phyloP scores from a whole-genome alignment of 192 early-diverging fungal genomes.

The Spinellus fusiger region DNA sequence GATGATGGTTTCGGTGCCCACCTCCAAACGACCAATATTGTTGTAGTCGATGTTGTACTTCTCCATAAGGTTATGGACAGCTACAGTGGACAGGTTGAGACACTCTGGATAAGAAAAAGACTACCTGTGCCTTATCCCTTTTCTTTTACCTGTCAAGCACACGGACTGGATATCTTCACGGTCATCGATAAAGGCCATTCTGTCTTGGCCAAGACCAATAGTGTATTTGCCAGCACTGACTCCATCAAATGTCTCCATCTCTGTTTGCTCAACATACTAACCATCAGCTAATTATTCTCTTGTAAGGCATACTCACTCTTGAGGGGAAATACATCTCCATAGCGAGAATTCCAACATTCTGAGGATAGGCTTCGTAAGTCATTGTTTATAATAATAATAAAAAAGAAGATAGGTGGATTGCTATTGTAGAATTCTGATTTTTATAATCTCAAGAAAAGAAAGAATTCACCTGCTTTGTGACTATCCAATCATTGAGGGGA shows the following conservation, averaged over 20 bases:
- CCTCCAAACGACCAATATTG: slow-evolving; percentile 90
- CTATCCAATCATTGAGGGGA: too few species aligned
- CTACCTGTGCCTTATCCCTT: neutral
- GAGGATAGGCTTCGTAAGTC: slow-evolving; percentile 29
- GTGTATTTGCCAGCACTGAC: slow-evolving; percentile 97
- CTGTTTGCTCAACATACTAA: slow-evolving; percentile 57
- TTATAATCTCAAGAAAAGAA: too few species aligned
- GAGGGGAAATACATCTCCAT: slow-evolving; percentile 46
- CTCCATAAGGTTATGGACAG: slow-evolving; percentile 86
- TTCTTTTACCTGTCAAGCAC: slow-evolving; percentile 69
- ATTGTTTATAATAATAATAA: neutral
- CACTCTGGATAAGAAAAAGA: slow-evolving; percentile 20
- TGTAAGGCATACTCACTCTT: slow-evolving; percentile 39
- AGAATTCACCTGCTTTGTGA: too few species aligned
- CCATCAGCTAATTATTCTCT: slow-evolving; percentile 26
- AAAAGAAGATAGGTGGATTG: neutral
- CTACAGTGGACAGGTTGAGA: slow-evolving; percentile 43
- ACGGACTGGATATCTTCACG: slow-evolving; percentile 92
- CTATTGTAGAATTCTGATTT: neutral
- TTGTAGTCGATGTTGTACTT: slow-evolving; percentile 84
- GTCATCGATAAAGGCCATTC: slow-evolving; percentile 95
- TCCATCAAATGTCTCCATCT: slow-evolving; percentile 82
- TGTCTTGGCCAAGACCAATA: slow-evolving; percentile 92
- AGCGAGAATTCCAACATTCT: slow-evolving; percentile 43
- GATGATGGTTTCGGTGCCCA: slow-evolving; percentile 98